Base-by-base conservation (phyloP, 345 rosid genomes). In the Isatis tinctoria region DNA sequence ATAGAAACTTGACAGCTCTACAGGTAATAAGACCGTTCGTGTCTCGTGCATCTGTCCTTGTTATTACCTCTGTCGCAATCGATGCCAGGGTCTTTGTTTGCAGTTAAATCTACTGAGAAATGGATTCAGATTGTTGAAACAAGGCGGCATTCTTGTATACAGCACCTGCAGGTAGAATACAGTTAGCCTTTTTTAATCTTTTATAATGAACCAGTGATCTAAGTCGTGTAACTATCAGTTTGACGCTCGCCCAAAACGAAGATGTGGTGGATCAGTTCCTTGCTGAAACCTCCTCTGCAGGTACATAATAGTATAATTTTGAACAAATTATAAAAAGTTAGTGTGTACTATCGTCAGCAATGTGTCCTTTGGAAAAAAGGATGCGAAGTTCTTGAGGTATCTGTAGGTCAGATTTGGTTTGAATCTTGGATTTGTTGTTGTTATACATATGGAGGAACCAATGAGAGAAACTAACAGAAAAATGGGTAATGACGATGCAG, bases 161-260 rank as follows among this genome's bases (percentile, higher is more conserved):
- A 94, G 99, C 85, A 94, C 97, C 71, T 94, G 99, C 93, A 94
- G 97, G 96, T 89, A 60, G 37, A 60, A 64, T 57, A 35, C 51
- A 47, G 24, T 33, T 20, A 35, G 53, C 47, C 27, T 10, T 16
- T 45, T 17, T 61, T 10, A 1, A 60, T 60, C 65, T 11, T 75
- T 67, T 6, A 22, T 20, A 16, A 9, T 69, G 49, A 61, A 26
- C 53, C 20, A 68, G 8, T 60, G 53, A 28, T 59, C 52, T 66
- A 39, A 67, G 26, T 40, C 20, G 32, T 75, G 51, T 26, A 68
- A 75, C 57, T 43, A 41, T 68, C 82, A 91, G 99, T 76, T 83
- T 95, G 85, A 95, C 99, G 16, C 80, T 84, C 79, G 88, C 92
- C 61, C 99, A 95, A 81, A 92, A 95, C 69, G 99, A 95, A 80